Evolutionary conservation across 2,329 filamentous ascomycete species (phyloP).

Genomic region (Domatiomyces globalis): DNA sequence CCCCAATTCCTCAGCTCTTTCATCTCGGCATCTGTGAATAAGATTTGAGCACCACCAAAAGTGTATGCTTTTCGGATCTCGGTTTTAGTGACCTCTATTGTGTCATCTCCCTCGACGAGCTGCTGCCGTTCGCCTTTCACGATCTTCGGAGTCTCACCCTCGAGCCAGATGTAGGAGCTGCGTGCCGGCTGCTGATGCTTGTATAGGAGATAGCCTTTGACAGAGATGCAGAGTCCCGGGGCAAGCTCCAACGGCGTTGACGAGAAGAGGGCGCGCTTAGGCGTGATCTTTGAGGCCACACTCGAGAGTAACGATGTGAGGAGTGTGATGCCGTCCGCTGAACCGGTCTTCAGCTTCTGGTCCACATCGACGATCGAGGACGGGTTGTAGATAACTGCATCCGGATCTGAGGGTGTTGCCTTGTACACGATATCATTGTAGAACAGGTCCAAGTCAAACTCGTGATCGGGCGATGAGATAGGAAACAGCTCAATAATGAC

Average conservation of each 20-base stretch:
- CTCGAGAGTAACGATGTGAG: constrained; percentile 70
- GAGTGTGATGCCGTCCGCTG: constrained; percentile 61
- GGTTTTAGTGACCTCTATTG: constrained; percentile 58
- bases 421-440: constrained; percentile 96
- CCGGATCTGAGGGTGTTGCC: constrained; percentile 53
- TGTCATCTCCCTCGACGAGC: constrained; percentile 52
- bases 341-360: constrained; percentile 46
- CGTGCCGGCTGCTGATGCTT: constrained; percentile 70
- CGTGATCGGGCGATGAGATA: constrained; percentile 54
- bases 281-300: constrained; percentile 77
- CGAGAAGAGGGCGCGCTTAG: constrained; percentile 73
- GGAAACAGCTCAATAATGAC: constrained; percentile 89
- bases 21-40: constrained; percentile 74
- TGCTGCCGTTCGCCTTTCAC: constrained; percentile 59
- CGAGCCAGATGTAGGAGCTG: constrained; percentile 76
- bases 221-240: constrained; percentile 68
- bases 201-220: constrained; percentile 84
- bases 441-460: constrained; percentile 73
- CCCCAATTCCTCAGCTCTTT: constrained; percentile 66
- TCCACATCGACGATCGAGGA: constrained; percentile 22
- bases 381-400: constrained; percentile 43
- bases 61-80: constrained; percentile 90
- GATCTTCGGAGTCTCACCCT: constrained; percentile 73
- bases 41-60: constrained; percentile 80
- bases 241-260: constrained; percentile 78